A percentile compares a stretch with the other conserved stretches of the same genome.
Conservation (phyloP, 148 eudicot species). For the Cornus controversa region DNA sequence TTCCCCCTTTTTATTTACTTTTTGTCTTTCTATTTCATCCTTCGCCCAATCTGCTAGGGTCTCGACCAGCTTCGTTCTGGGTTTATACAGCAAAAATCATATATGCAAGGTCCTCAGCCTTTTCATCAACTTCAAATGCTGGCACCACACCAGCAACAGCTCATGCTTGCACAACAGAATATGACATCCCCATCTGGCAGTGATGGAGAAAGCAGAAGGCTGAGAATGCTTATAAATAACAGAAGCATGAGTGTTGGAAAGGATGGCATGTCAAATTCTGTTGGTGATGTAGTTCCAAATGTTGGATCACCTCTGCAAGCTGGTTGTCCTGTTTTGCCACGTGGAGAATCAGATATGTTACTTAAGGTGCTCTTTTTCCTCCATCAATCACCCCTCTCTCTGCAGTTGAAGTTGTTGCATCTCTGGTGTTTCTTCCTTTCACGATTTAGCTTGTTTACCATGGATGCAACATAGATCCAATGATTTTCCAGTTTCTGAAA, state of each 20-base stretch:
- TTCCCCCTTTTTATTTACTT: not conserved
- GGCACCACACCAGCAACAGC: constrained; percentile 65
- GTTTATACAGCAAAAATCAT: constrained; percentile 69
- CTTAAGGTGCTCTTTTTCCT: constrained; percentile 39
- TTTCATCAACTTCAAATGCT: constrained; percentile 69
- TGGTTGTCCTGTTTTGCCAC: constrained; percentile 51
- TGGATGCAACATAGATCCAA: not conserved
- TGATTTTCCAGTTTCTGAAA: not conserved
- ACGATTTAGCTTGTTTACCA: not conserved
- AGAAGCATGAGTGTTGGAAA: constrained; percentile 50
- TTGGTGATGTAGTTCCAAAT: constrained; percentile 49
- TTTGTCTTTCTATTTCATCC: not conserved
- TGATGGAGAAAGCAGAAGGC: constrained; percentile 62
- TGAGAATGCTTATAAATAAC: constrained; percentile 52
- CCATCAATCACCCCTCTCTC: not conserved
- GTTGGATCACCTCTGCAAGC: constrained; percentile 59
- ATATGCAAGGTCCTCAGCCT: constrained; percentile 61
- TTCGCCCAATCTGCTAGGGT: constrained; percentile 47
- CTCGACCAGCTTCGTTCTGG: constrained; percentile 63
- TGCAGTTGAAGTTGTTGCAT: constrained; percentile 7
- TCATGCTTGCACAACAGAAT: constrained; percentile 68
- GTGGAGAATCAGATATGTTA: constrained; percentile 60
- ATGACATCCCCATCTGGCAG: constrained; percentile 54
- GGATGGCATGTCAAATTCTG: constrained; percentile 51
- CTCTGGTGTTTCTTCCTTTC: not conserved